phyloP scores from a whole-genome alignment of 441 rosid genomes.

The Cnidoscolus chayamansa region DNA sequence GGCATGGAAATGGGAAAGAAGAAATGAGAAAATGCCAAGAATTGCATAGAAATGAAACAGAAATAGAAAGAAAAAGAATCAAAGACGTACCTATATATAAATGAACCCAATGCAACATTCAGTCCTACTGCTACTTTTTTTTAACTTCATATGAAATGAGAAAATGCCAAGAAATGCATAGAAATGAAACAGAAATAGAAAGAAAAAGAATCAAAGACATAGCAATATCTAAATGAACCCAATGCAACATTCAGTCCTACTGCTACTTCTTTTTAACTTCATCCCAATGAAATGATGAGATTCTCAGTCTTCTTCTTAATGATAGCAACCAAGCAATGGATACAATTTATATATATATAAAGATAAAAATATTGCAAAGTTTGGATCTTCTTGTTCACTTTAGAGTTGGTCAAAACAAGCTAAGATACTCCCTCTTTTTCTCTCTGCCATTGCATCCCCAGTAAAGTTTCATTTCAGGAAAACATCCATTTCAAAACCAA shows the following conservation, averaged over 20 bases:
- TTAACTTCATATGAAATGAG: not conserved
- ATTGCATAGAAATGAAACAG: not conserved
- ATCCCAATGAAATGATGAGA: not conserved
- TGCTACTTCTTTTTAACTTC: not conserved
- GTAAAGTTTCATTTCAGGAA: no score
- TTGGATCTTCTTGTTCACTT: no score
- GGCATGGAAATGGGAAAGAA: no score
- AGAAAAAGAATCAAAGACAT: not conserved
- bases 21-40: not conserved
- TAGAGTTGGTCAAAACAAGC: no score
- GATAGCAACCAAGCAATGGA: not conserved
- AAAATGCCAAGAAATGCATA: no score
- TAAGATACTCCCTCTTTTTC: no score
- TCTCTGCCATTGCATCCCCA: no score
- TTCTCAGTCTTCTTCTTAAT: not conserved
- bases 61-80: not conserved
- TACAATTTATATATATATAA: no score
- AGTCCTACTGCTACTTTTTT: not conserved
- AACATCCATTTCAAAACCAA: no score
- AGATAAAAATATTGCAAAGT: no score
- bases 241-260: not conserved
- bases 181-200: not conserved
- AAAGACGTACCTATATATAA: conserved; percentile 1
- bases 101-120: conserved; percentile 1
- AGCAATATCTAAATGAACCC: conserved; percentile 10